Base-by-base conservation (phyloP, 257 asterid genomes). In the Solanum gracilifrons region DNA sequence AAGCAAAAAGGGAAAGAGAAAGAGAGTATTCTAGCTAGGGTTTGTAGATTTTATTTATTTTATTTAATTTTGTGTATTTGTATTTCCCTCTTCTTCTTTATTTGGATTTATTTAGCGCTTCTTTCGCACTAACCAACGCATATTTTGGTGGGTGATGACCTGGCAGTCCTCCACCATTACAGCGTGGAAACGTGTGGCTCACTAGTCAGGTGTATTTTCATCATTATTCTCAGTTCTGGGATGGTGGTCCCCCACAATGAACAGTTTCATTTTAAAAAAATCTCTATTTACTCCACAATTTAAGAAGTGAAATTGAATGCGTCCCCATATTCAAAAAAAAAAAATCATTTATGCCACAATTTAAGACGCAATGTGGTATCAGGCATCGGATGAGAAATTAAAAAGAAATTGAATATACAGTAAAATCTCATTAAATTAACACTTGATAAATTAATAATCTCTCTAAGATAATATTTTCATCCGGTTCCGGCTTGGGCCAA, bases 121-220 rank as follows among this genome's bases (percentile, higher is more conserved):
- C 9, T 46, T 75, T 18, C 20, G 85, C 88, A 75, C 85, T 23
- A 39, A 68, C 87, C 91, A 86, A 90, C 85, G 88, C 90, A 87
- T 41, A 37, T 75, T 85, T 48, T 79, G 89, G 92, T 83, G 86
- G 90, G 89, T 90, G 58, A 27, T 21, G 84, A 48, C 66, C n/a
- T 43, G 64, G 64, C 66, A 41, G 5, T 43, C 25, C 84, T 27
- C 4, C 27, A 5, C 39, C 37, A 10, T 79, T 82, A 48, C 85
- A 82, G 13, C 43, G 69, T 82, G 85, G 69, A 29, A 82, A 82
- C 43, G 69, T 82, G 69, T 48, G 21, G 85, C 41, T 48, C 39
- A 46, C 9, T 35, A 7, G 85, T 43, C 41, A 0, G 9, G 15
- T 29, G 11, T 27, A 15, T 41, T 79, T 20, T 41, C 64, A 41